Base-by-base conservation (phyloP, 2,329 filamentous ascomycete genomes). In the Tolypocladium paradoxum region DNA sequence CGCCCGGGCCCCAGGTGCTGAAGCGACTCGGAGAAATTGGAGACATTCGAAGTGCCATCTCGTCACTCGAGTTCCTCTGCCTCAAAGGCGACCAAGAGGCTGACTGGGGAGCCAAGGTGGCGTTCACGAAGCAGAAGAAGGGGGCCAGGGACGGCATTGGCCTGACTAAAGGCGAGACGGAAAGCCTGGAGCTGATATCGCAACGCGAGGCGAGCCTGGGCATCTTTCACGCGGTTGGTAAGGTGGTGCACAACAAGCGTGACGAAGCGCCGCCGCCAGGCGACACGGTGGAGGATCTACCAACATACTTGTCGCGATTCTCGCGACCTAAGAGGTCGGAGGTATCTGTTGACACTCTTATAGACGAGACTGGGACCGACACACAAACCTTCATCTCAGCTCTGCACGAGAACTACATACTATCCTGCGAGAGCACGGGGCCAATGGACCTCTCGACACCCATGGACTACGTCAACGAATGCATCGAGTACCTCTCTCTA, bases 181-280 rank as follows among this genome's bases (percentile, higher is more conserved):
- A 95, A 57, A 91, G 84, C 6, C 70, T 97, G 11, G 83, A 90
- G 63, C 74, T 93, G 55, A 81, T 97, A 24, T 90, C 88, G 1
- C 89, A 91, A 63, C 82, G 93, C 53, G 93, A 97, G 70, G 85
- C 88, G 18, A 96, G 86, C 57, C 75, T 99, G 3, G 93, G 92
- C 1, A 90, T 99, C 50, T 99, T 99, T 64, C 93, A 99, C 67
- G 90, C 93, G 0, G 88, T 97, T 14, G 93, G 92, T 4, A 96
- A 93, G 65, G 88, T 99, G 2, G 85, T 97, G 1, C 95, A 97
- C 73, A 99, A 99, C 73, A 99, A 96, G 67, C 81, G 93, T 47
- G 79, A 87, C 24, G 82, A 85, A 31, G 65, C 56, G 47, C 68
- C 70, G 4, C 69, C 76, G 14, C 60, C 67, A 9, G 64, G 65